phyloP scores from a whole-genome alignment of 1,284 basidiomycete species.

The Megacollybia platyphylla region DNA sequence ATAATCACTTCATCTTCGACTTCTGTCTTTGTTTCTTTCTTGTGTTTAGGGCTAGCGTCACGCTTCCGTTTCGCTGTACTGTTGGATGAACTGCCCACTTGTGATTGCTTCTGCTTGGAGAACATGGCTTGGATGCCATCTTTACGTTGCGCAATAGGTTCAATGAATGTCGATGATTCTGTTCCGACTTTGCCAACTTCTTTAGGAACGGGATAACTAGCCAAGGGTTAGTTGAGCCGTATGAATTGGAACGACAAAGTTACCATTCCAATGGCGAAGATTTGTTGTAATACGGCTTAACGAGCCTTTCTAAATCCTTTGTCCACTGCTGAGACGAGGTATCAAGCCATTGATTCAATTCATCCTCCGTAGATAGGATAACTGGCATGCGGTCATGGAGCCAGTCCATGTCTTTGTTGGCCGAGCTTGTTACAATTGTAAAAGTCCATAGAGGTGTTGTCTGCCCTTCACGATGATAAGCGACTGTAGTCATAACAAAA shows the following conservation, averaged over 20 bases:
- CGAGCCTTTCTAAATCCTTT: conserved; percentile 42
- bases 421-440: conserved; percentile 79
- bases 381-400: conserved; percentile 91
- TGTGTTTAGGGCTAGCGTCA: background rate
- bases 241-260: conserved; percentile 10
- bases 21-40: conserved; percentile 1
- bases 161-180: conserved; percentile 73
- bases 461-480: conserved; percentile 20
- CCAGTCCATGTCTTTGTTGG: conserved; percentile 59
- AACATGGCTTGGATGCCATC: conserved; percentile 90
- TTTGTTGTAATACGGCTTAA: conserved; percentile 54
- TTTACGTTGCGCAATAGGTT: conserved; percentile 67
- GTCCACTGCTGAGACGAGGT: conserved; percentile 55
- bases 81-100: conserved; percentile 2
- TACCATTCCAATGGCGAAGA: conserved; percentile 58
- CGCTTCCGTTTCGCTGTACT: conserved; percentile 6
- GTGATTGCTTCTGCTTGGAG: conserved; percentile 38
- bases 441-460: conserved; percentile 67
- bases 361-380: conserved; percentile 53
- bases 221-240: background rate
- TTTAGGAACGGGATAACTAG: conserved; percentile 76
- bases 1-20: conserved; percentile 6
- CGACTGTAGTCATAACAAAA: conserved; percentile 5
- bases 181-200: conserved; percentile 88
- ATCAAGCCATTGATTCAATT: conserved; percentile 72